Base-by-base conservation (phyloP, 2,329 filamentous ascomycete species). In the Lecanoromycetidae sp. region DNA sequence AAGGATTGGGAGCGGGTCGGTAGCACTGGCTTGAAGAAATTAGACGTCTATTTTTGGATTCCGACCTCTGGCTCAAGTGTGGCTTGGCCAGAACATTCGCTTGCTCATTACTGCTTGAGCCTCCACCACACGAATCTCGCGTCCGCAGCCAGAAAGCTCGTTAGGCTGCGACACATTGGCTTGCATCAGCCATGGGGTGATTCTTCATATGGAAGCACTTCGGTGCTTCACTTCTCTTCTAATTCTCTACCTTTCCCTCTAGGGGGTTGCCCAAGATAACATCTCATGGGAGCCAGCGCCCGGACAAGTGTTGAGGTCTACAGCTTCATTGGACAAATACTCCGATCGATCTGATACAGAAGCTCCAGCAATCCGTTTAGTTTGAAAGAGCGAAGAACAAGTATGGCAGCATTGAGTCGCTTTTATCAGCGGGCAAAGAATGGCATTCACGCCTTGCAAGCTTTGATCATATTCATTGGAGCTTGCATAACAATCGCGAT, bases 401-500 rank as follows among this genome's bases (percentile, higher is more conserved):
- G n/a, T 12, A 47, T 47, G 45, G 26, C 17, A 4, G 15, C 19
- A 27, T 26, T 35, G 22, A 30, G 29, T 7, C 30, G 26, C 2
- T 42, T 36, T 26, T 47, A 47, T 25, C 72, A 75, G 54, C 71
- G 73, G 57, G 69, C 68, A 56, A 80, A 80, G 61, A 71, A 71
- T 36, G 63, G 67, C 34, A 60, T 75, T 32, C 77, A 80, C 59
- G 66, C 66, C 35, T 57, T 68, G 38, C 76, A 80, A 57, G 68
- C 60, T 9, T 60, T 77, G 34, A 61, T 76, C 50, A 73, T 79
- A 53, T 79, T 79, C 60, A 60, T 80, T 23, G 72, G 68, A 35
- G 74, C 70, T 66, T 74, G 70, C 45, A 62, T 80, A 41, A 74
- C 74, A 9, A 71, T 80, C 48, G 72, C 74, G 3, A 68, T 80